Conservation (phyloP, 2,329 filamentous ascomycete species). For the Acrocalymma vagum region DNA sequence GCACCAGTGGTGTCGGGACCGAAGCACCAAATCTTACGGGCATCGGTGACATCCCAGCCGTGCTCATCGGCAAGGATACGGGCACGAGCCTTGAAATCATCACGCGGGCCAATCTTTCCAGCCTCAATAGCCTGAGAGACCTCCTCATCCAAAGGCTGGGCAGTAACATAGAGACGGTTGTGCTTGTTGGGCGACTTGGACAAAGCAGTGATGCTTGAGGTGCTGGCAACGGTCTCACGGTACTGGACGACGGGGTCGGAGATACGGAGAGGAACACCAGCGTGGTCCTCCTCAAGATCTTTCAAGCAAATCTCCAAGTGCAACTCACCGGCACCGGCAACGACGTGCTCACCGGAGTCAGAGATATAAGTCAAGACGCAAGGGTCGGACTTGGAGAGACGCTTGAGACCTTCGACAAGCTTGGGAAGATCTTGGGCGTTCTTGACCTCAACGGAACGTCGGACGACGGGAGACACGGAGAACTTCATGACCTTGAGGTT, state of each 20-base stretch:
- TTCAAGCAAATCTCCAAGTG: slow-evolving; percentile 99
- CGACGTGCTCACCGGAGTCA: slow-evolving; percentile 97
- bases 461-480: slow-evolving; percentile 98
- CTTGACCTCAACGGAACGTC: slow-evolving; percentile 99
- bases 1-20: slow-evolving; percentile 96
- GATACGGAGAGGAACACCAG: slow-evolving; percentile 95
- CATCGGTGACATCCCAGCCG: slow-evolving; percentile 99
- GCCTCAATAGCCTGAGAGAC: slow-evolving; percentile 87
- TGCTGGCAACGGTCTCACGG: slow-evolving; percentile 89
- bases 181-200: slow-evolving; percentile 99
- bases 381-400: slow-evolving; percentile 99
- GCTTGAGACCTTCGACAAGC: slow-evolving; percentile 99
- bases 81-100: slow-evolving; percentile 98
- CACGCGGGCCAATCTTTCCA: slow-evolving; percentile 92
- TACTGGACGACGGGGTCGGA: slow-evolving; percentile 98
- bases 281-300: slow-evolving; percentile 99
- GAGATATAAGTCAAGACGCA: slow-evolving; percentile 92
- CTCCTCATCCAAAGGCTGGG: slow-evolving; percentile 90
- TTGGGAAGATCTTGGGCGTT: slow-evolving; percentile 99
- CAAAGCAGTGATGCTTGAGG: slow-evolving; percentile 93
- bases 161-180: slow-evolving; percentile 98
- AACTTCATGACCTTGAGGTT: slow-evolving; percentile 99
- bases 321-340: slow-evolving; percentile 98
- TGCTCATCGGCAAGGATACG: slow-evolving; percentile 95
- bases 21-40: slow-evolving; percentile 99